These are phyloP conservation scores for Artomyces pyxidatus DNA, from an alignment of 768 basidiomycete genomes.

Conservation along the genomic window DNA sequence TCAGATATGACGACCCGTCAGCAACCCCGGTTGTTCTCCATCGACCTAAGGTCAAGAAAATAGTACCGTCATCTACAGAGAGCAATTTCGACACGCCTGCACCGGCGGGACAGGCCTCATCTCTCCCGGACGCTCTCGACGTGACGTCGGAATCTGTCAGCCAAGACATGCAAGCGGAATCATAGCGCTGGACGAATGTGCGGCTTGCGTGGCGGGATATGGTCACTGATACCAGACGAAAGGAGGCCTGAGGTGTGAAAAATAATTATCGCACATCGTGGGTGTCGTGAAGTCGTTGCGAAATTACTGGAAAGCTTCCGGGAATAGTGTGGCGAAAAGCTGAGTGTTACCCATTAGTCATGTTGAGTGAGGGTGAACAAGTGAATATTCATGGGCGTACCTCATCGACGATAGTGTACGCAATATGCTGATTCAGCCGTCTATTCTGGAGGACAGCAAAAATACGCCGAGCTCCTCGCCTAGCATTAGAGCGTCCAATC, in stretches of 20 bases:
- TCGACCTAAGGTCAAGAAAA: not conserved
- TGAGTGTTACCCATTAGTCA: conserved; percentile 18
- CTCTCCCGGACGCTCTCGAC: no score
- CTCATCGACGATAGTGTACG: conserved; percentile 86
- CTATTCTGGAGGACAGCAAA: conserved; percentile 93
- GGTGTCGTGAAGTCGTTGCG: not conserved
- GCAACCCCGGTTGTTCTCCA: conserved; percentile 23
- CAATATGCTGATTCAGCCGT: conserved; percentile 89
- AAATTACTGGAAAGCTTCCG: conserved; percentile 30
- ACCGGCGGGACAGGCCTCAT: not conserved
- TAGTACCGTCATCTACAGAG: not conserved
- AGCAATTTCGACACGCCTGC: not conserved
- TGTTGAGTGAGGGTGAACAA: not conserved
- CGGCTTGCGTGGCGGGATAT: not conserved
- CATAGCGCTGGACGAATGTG: no score
- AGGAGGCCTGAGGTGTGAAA: not conserved
- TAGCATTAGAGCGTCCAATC: conserved; percentile 95
- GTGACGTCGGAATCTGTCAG: no score
- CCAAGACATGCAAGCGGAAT: no score
- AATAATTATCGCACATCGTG: not conserved
- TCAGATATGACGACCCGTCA: conserved; percentile 57
- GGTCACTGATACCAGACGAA: not conserved
- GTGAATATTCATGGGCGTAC: conserved; percentile 35
- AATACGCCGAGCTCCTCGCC: conserved; percentile 84
- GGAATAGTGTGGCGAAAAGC: conserved; percentile 56